Percentiles rank a stretch among this genome's conserved stretches.
phyloP scores from a whole-genome alignment of 371 early-diverging fungal genomes.

The Rhizomucor miehei region DNA sequence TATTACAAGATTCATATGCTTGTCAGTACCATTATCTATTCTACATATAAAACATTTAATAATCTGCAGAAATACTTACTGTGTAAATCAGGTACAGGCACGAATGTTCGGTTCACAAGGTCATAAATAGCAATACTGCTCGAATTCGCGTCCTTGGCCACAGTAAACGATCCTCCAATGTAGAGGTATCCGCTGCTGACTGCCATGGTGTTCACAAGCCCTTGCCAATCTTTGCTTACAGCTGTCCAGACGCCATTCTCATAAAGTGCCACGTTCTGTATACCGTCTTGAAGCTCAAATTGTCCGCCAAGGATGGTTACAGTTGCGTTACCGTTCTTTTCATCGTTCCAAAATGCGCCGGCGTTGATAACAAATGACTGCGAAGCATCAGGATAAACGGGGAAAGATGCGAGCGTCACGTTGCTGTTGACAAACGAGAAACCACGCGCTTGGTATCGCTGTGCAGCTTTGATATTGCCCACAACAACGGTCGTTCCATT shows the following conservation, averaged over 20 bases:
- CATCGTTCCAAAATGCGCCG: slow-evolving; percentile 31
- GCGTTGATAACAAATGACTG: slow-evolving; percentile 19
- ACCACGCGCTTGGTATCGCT: slow-evolving; percentile 32
- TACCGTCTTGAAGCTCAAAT: slow-evolving; percentile 23
- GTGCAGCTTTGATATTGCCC: slow-evolving; percentile 39
- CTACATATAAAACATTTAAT: not conserved
- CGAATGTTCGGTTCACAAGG: slow-evolving; percentile 23
- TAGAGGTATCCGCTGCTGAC: slow-evolving; percentile 40
- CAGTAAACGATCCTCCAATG: slow-evolving; percentile 48
- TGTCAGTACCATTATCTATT: too few species aligned
- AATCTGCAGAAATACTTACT: slow-evolving; percentile 16
- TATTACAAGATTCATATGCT: not conserved
- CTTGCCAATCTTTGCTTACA: slow-evolving; percentile 39
- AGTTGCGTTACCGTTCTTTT: slow-evolving; percentile 15
- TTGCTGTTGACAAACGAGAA: slow-evolving; percentile 24
- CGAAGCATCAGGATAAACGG: slow-evolving; percentile 26
- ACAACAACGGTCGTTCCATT: slow-evolving; percentile 9
- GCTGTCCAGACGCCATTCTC: slow-evolving; percentile 40
- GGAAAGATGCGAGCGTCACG: slow-evolving; percentile 17
- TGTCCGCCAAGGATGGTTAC: slow-evolving; percentile 40
- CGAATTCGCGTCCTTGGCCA: slow-evolving; percentile 5
- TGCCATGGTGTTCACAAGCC: slow-evolving; percentile 25
- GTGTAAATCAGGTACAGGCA: slow-evolving; percentile 20
- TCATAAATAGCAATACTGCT: slow-evolving; percentile 36
- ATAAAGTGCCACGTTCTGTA: slow-evolving; percentile 44